phyloP scores from a whole-genome alignment of 441 rosid species.

The Populus hybrid region DNA sequence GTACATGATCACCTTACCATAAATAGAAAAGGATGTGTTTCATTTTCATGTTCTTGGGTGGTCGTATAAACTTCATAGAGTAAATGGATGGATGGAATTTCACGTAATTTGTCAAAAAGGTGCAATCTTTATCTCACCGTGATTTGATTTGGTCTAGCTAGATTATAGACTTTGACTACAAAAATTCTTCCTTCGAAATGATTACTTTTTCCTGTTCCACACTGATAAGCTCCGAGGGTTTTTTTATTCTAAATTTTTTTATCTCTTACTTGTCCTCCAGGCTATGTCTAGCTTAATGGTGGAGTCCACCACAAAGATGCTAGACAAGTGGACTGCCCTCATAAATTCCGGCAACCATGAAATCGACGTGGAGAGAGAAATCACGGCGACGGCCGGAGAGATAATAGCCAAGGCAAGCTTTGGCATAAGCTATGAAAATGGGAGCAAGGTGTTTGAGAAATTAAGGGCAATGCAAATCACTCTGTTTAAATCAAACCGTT shows the following conservation, averaged over 20 bases:
- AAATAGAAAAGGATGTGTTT: neutral
- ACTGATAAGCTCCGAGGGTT: too few species aligned
- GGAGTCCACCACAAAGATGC: slow-evolving; percentile 69
- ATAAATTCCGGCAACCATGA: slow-evolving; percentile 44
- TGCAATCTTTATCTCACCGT: neutral
- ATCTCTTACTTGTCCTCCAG: slow-evolving; percentile 5
- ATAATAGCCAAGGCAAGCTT: slow-evolving; percentile 87
- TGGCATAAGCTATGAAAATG: slow-evolving; percentile 59
- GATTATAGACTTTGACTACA: neutral
- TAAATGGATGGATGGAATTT: neutral
- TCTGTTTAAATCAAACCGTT: slow-evolving; percentile 71
- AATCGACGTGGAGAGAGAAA: slow-evolving; percentile 71
- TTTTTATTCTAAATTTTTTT: neutral
- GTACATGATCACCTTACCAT: neutral
- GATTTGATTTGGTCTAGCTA: neutral
- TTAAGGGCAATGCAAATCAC: slow-evolving; percentile 65
- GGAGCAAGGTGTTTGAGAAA: slow-evolving; percentile 55
- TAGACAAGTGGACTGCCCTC: slow-evolving; percentile 37
- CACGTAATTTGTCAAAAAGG: neutral
- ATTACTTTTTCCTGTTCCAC: too few species aligned
- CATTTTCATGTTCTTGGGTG: neutral
- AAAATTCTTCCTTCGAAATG: neutral
- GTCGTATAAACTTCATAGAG: neutral
- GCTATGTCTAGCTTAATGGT: slow-evolving; percentile 49
- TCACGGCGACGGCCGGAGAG: slow-evolving; percentile 69